Evolutionary conservation across 2,329 filamentous ascomycete genomes (phyloP), one percentile per base, ranked within the genome.

Genomic region (Fusarium sp.): DNA sequence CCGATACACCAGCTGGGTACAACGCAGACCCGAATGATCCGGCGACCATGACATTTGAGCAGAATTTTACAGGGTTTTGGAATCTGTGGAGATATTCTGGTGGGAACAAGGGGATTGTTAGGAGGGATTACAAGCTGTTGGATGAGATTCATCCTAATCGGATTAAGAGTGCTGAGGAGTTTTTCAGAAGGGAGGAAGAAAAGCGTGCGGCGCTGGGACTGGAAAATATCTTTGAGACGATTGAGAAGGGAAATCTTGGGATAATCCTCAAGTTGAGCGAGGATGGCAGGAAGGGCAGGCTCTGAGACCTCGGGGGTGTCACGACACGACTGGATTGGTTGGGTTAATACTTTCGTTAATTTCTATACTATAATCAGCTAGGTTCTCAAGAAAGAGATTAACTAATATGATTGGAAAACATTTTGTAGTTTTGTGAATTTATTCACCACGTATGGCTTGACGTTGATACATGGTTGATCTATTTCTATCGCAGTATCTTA

Each of bases 21-120:
- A 69, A 69, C 0, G 57, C 66, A 0, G 64, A 68, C 5, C 42
- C 1, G 0, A 23, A 38, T 0, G 67, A 70, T 11, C 65, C 67
- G 0, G 66, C 61, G 0, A 21, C 61, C 1, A 66, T 69, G 54
- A 57, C 55, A 2, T 18, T 59, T 0, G 8, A 23, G 3, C 41
- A 70, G 1, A 70, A 69, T 29, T 70, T 70, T 2, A 63, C 47
- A 0, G 67, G 67, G 0, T 70, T 69, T 21, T 70, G 65, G 65
- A 69, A 54, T 2, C 33, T 50, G 43, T 69, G 66, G 65, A 29
- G 47, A 0, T 3, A 50, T 4, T 70, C 67, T 8, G 54, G 61
- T 1, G 54, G 54, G 0, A 66, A 70, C 20, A 59, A 46, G 7
- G 61, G 65, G 0, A 28, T 70, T 0, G 37, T 70, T 16, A 35